phyloP scores from a whole-genome alignment of 106 monocot genomes.

The Ottelia alismoides region DNA sequence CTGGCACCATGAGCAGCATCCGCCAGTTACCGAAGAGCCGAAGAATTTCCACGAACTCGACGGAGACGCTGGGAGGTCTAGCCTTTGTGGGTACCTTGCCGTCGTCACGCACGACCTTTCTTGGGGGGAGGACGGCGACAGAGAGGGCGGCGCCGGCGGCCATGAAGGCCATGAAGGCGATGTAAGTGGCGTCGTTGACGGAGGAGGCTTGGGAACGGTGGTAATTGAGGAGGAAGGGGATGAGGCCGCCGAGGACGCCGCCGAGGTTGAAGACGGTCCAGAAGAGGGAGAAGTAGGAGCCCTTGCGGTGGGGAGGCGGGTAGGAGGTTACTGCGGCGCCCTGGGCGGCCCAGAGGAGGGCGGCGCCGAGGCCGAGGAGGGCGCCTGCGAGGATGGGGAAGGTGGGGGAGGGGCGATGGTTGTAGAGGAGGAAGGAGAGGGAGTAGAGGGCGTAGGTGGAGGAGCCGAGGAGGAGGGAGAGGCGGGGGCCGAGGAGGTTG shows the following conservation, averaged over 20 bases:
- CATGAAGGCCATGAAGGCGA: constrained; percentile 97
- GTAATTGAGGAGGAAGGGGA: constrained; percentile 90
- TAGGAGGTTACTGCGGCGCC: constrained; percentile 93
- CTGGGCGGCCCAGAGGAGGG: constrained; percentile 82
- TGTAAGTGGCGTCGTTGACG: constrained; percentile 86
- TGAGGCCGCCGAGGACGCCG: constrained; percentile 83
- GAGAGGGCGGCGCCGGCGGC: constrained; percentile 48
- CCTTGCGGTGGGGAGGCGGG: constrained; percentile 50
- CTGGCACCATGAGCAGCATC: constrained; percentile 75
- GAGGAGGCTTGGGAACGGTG: constrained; percentile 39
- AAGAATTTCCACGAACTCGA: constrained; percentile 40
- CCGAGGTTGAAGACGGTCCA: constrained; percentile 94
- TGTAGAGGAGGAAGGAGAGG: constrained; percentile 88
- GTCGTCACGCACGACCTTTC: constrained; percentile 47
- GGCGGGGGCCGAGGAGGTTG: constrained; percentile 84
- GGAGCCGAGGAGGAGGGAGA: constrained; percentile 76
- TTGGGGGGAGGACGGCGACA: constrained; percentile 53
- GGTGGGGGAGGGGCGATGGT: constrained; percentile 47
- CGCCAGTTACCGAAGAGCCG: constrained; percentile 64
- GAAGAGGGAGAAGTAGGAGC: constrained; percentile 78
- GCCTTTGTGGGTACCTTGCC: constrained; percentile 35
- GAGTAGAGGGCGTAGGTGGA: constrained; percentile 87
- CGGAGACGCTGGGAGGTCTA: constrained; percentile 31
- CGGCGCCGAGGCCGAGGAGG: constrained; percentile 76
- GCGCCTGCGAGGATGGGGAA: constrained; percentile 68